Percentiles rank a stretch among this genome's conserved stretches.
Evolutionary conservation across 1,284 basidiomycete genomes (phyloP).

Genomic region (Apiotrichum mycotoxinovorans): DNA sequence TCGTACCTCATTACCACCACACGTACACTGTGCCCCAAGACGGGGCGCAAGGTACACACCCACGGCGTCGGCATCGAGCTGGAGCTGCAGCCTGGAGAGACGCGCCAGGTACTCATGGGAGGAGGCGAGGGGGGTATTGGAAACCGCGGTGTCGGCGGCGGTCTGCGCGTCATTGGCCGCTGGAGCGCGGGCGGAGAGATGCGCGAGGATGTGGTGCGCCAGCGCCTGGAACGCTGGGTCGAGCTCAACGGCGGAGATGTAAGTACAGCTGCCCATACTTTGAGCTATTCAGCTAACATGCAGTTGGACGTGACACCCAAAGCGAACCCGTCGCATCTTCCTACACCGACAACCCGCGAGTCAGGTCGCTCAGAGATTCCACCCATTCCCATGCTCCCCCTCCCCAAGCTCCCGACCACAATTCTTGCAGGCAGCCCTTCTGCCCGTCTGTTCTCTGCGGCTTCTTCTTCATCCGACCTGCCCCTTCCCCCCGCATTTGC

Average conservation of each 20-base stretch:
- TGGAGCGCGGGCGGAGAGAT: slow-evolving; percentile 45
- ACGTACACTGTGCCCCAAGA: slow-evolving; percentile 40
- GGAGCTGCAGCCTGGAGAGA: slow-evolving; percentile 44
- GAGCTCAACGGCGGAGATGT: slow-evolving; percentile 39
- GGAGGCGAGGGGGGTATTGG: slow-evolving; percentile 37
- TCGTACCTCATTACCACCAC: slow-evolving; percentile 47
- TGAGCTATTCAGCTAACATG: neutral
- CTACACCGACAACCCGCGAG: slow-evolving; percentile 38
- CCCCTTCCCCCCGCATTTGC: slow-evolving; percentile 12
- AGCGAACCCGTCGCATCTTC: slow-evolving; percentile 18
- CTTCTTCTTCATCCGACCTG: slow-evolving; percentile 20
- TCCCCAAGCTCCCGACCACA: slow-evolving; percentile 38
- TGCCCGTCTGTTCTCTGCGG: slow-evolving; percentile 28
- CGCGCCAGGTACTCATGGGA: slow-evolving; percentile 34
- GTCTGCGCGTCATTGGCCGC: slow-evolving; percentile 44
- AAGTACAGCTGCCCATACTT: neutral
- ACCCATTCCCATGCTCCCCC: slow-evolving; percentile 41
- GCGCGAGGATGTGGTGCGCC: slow-evolving; percentile 37
- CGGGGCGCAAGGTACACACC: slow-evolving; percentile 39
- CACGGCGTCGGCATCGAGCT: slow-evolving; percentile 48
- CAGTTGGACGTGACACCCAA: neutral
- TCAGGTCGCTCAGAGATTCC: slow-evolving; percentile 35
- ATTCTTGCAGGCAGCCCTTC: slow-evolving; percentile 21
- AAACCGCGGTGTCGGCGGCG: slow-evolving; percentile 42
- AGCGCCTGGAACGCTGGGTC: slow-evolving; percentile 45